These are phyloP conservation scores for Flammula alnicola DNA, from an alignment of 1,284 basidiomycete genomes.

Conservation along the genomic window DNA sequence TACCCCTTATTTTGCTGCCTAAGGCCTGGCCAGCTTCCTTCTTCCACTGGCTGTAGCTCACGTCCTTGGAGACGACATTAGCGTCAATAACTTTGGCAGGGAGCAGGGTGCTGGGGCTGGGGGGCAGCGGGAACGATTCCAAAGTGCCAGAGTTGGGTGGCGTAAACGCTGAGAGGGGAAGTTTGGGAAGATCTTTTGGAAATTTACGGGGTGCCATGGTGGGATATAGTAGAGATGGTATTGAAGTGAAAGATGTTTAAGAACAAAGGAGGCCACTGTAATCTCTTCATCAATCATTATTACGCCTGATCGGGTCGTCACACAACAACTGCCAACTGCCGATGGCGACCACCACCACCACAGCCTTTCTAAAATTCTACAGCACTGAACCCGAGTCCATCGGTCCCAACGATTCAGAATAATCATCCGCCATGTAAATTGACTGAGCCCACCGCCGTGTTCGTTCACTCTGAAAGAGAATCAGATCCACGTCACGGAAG, in stretches of 20 bases:
- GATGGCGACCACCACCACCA: constrained; percentile 6
- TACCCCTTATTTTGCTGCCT: constrained; percentile 47
- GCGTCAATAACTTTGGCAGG: constrained; percentile 71
- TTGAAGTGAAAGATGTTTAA: constrained; percentile 12
- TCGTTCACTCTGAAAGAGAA: constrained; percentile 19
- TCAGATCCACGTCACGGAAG: constrained; percentile 15
- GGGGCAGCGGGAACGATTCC: constrained; percentile 67
- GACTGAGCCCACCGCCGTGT: constrained; percentile 40
- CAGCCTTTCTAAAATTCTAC: constrained; percentile 8
- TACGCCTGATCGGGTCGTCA: constrained; percentile 20
- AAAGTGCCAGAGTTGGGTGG: constrained; percentile 67
- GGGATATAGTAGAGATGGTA: constrained; percentile 9
- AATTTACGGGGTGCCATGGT: constrained; percentile 52
- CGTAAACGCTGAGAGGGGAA: constrained; percentile 74
- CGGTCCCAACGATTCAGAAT: constrained; percentile 14
- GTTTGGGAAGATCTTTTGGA: constrained; percentile 63
- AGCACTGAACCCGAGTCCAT: constrained; percentile 19
- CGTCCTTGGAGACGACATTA: constrained; percentile 51
- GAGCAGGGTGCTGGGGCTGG: constrained; percentile 69
- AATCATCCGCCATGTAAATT: constrained; percentile 30
- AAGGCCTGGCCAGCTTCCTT: constrained; percentile 52
- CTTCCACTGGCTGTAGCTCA: constrained; percentile 53
- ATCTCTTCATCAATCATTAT: constrained; percentile 29
- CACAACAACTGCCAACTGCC: constrained; percentile 14
- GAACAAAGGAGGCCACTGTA: constrained; percentile 17